A percentile compares a stretch with the other conserved stretches of the same genome.
These are phyloP conservation scores for Takakia lepidozioides DNA, from an alignment of 225 moss, liverwort and hornwort genomes.

Conservation along the genomic window DNA sequence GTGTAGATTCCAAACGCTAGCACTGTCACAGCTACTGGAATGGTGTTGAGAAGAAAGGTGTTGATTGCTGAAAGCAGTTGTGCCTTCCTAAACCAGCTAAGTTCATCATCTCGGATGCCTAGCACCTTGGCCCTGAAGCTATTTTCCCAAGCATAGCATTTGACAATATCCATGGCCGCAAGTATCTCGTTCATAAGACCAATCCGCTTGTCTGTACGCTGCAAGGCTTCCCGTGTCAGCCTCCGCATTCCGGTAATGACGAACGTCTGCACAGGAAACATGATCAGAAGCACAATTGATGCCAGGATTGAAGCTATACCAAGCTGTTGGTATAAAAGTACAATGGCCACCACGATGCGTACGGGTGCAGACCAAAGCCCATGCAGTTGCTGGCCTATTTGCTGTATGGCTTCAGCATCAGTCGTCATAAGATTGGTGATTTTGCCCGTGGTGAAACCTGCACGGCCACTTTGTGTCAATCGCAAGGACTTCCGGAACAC, in stretches of 20 bases:
- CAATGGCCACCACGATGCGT: conserved; percentile 48
- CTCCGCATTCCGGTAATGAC: conserved; percentile 25
- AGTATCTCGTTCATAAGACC: conserved; percentile 50
- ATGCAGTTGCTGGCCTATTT: conserved; percentile 71
- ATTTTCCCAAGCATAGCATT: conserved; percentile 47
- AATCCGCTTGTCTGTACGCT: conserved; percentile 40
- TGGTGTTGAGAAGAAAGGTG: conserved; percentile 35
- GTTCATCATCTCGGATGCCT: conserved; percentile 22
- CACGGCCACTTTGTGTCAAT: conserved; percentile 58
- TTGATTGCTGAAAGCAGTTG: conserved; percentile 30
- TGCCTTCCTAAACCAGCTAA: conserved; percentile 39
- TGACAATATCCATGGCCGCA: conserved; percentile 52
- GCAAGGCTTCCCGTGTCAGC: conserved; percentile 29
- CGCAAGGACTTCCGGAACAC: conserved; percentile 69
- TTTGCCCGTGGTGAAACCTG: conserved; percentile 61
- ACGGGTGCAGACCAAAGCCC: conserved; percentile 73
- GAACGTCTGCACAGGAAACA: conserved; percentile 46
- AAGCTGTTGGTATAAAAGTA: conserved; percentile 31
- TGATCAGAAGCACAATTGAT: conserved; percentile 23
- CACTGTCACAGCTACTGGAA: conserved; percentile 37
- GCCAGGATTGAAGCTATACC: conserved; percentile 26
- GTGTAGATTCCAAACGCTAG: conserved; percentile 39
- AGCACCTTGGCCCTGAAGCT: conserved; percentile 34
- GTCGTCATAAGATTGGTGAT: conserved; percentile 83
- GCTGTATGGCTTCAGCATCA: conserved; percentile 65